phyloP scores from a whole-genome alignment of 345 rosid genomes.

The Euphorbia pulcherrima region DNA sequence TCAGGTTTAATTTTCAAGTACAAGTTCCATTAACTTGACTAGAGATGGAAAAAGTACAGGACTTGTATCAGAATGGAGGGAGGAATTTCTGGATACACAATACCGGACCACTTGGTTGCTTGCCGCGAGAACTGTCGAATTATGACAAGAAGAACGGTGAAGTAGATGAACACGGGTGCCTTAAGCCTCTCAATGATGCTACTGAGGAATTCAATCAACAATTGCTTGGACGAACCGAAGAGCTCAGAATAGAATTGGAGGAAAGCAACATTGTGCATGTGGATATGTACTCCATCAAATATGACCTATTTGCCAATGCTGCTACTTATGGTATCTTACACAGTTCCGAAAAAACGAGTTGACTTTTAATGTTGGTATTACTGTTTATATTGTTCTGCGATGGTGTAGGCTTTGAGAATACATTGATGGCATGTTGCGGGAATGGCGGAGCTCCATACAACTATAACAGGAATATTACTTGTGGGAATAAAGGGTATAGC shows the following conservation, averaged over 20 bases:
- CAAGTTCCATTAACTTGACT: no score
- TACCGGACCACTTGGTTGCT: constrained; percentile 68
- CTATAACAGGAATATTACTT: constrained; percentile 31
- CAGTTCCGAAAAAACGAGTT: not conserved
- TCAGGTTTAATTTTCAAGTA: no score
- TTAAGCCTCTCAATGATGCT: constrained; percentile 46
- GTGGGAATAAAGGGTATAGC: constrained; percentile 42
- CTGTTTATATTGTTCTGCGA: not conserved
- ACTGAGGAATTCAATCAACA: constrained; percentile 48
- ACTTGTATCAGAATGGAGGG: constrained; percentile 47
- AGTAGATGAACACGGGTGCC: constrained; percentile 55
- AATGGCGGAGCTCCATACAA: constrained; percentile 52
- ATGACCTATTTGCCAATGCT: constrained; percentile 42
- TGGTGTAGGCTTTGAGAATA: constrained; percentile 48
- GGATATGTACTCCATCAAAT: constrained; percentile 52
- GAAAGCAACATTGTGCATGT: constrained; percentile 48
- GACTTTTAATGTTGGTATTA: not conserved
- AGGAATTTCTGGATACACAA: constrained; percentile 67
- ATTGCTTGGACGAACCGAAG: constrained; percentile 33
- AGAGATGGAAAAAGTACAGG: constrained; percentile 20
- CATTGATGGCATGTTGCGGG: constrained; percentile 55
- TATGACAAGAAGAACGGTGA: constrained; percentile 30
- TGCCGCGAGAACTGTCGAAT: constrained; percentile 48
- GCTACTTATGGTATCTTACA: constrained; percentile 35
- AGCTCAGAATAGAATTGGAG: constrained; percentile 40